Conservation (phyloP, 352 stramenopile genomes). For the Blastocystis sp. region DNA sequence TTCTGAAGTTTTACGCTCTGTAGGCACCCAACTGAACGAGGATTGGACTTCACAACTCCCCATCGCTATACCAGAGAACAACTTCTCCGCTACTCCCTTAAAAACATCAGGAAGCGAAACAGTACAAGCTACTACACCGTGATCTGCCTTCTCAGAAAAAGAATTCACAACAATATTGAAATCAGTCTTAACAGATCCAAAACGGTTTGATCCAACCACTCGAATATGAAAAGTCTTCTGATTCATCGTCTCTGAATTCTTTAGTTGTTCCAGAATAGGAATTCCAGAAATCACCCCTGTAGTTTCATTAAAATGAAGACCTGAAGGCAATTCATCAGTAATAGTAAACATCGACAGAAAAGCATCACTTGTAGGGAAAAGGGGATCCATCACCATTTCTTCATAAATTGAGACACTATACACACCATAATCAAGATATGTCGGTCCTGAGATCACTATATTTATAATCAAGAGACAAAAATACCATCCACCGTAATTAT, state of each 20-base stretch:
- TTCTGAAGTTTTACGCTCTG: neutral
- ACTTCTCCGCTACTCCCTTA: neutral
- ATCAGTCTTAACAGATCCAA: neutral
- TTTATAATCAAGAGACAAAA: neutral
- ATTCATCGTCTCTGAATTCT: neutral
- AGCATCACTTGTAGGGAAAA: neutral
- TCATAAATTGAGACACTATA: neutral
- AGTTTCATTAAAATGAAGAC: constrained; percentile 2
- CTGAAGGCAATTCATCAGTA: neutral
- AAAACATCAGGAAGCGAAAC: no score
- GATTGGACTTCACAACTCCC: neutral
- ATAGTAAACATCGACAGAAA: neutral
- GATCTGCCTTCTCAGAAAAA: no score
- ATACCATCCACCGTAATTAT: constrained; percentile 5
- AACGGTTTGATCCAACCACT: neutral
- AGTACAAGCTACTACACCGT: no score
- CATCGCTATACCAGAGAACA: neutral
- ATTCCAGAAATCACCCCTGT: constrained; percentile 32
- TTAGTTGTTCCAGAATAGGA: neutral
- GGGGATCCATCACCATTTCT: neutral
- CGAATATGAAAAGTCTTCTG: no score
- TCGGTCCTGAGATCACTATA: neutral
- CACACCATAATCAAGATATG: constrained; percentile 13
- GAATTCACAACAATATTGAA: no score
- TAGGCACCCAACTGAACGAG: neutral